Evolutionary conservation across 176 grass and related monocot species (phyloP), one percentile per base, ranked within the genome.

Genomic region (Hordeum vulgare): DNA sequence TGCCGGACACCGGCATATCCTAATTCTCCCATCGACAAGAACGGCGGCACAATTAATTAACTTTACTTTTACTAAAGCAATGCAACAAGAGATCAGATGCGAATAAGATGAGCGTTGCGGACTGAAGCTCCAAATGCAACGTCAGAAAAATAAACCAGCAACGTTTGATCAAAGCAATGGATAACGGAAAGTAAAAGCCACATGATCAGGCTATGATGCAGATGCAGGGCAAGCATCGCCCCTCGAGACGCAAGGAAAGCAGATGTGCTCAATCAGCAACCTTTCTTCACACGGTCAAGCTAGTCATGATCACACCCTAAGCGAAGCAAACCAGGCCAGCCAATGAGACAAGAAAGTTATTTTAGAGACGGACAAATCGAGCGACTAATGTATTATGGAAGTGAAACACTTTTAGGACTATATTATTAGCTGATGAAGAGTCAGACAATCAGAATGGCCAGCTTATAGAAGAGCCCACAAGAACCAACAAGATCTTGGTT

Each of bases 171-270:
- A 26, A 59, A 14, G n/a, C 40, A 15, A 71, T 54, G 66, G 25
- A 81, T 57, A 75, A 79, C 4, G 3, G 10, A 62, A 64, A 36
- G n/a, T 7, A 5, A 64, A 78, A 83, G 14, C 0, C 7, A 11
- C 28, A 62, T 82, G 65, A n/a, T 58, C 56, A 58, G 4, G 57
- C 24, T 4, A 79, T 73, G 56, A 88, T 73, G 64, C 14, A 49
- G 29, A n/a, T n/a, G n/a, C n/a, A n/a, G 23, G 20, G 65, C 17
- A 40, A 40, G 47, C 12, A 45, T 34, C 60, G 34, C 33, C 12
- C 86, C 78, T 88, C 42, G 24, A 23, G 40, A 83, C 41, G 56
- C 66, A 73, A 88, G 78, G 56, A 20, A 83, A 40, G 74, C 21
- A 62, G 29, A 1, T 2, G 41, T 62, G 15, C 15, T 51, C 6